A percentile compares a stretch with the other conserved stretches of the same genome.
Conservation (phyloP, 2,329 filamentous ascomycete species). For the Didymosphaeria variabile region DNA sequence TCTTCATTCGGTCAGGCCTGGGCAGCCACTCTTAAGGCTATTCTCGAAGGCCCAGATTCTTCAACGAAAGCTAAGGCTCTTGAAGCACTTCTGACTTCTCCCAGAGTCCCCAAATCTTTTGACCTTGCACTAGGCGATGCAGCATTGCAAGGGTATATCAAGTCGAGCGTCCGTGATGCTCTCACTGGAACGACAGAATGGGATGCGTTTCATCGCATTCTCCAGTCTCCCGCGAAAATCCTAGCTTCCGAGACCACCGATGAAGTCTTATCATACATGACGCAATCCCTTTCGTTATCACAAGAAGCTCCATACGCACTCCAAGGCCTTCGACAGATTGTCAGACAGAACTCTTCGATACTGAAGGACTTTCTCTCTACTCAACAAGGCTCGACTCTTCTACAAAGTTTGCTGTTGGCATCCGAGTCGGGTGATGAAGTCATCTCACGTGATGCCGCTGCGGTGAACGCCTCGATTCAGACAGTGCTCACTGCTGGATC, state of each 20-base stretch:
- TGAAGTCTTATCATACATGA: slow-evolving; percentile 49
- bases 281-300: slow-evolving; percentile 49
- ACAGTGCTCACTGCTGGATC: slow-evolving; percentile 48
- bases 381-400: slow-evolving; percentile 58
- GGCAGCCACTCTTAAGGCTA: slow-evolving; percentile 40
- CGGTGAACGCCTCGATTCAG: slow-evolving; percentile 50
- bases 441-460: slow-evolving; percentile 55
- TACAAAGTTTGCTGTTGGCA: slow-evolving; percentile 62
- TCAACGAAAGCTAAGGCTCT: slow-evolving; percentile 39
- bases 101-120: slow-evolving; percentile 47
- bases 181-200: slow-evolving; percentile 45
- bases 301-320: slow-evolving; percentile 48
- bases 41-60: slow-evolving; percentile 39
- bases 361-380: slow-evolving; percentile 56
- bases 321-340: slow-evolving; percentile 57
- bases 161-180: slow-evolving; percentile 38
- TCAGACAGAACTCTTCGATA: slow-evolving; percentile 51
- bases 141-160: slow-evolving; percentile 49
- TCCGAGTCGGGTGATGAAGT: slow-evolving; percentile 63
- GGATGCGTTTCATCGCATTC: slow-evolving; percentile 48
- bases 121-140: slow-evolving; percentile 45
- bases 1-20: slow-evolving; percentile 42
- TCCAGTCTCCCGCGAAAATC: slow-evolving; percentile 44
- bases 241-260: slow-evolving; percentile 50
- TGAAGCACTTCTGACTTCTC: slow-evolving; percentile 45